Evolutionary conservation across 2,329 filamentous ascomycete species (phyloP).

Genomic region (Colletotrichum sp.): DNA sequence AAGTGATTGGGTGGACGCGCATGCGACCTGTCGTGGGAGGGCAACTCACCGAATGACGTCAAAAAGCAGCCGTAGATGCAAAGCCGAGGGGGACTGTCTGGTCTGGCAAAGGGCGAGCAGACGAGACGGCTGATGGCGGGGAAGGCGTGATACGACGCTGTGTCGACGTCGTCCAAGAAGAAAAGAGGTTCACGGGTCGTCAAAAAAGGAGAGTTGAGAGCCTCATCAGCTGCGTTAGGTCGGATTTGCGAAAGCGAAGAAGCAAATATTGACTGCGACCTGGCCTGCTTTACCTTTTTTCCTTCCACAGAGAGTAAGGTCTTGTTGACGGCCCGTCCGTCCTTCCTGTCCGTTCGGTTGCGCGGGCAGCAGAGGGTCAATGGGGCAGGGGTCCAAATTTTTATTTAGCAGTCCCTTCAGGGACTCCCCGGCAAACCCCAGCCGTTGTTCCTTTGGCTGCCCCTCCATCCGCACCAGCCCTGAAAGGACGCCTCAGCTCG

Average conservation of each 20-base stretch:
- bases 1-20: slow-evolving; percentile 6
- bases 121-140: neutral
- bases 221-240: neutral
- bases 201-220: neutral
- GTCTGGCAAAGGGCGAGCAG: neutral
- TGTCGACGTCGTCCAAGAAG: neutral
- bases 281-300: neutral
- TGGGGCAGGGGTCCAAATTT: slow-evolving; percentile 17
- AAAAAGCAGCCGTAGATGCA: neutral
- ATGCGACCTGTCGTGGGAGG: neutral
- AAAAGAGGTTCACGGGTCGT: neutral
- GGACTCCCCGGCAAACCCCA: slow-evolving; percentile 5
- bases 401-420: slow-evolving; percentile 5
- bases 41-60: slow-evolving; percentile 21
- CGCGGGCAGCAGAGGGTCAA: slow-evolving; percentile 20
- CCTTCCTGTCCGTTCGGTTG: slow-evolving; percentile 14
- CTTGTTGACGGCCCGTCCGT: slow-evolving; percentile 14
- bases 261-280: slow-evolving; percentile 2
- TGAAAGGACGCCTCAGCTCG: neutral
- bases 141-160: neutral
- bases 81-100: neutral
- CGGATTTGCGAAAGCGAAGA: neutral
- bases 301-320: neutral
- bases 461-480: neutral
- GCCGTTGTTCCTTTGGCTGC: neutral